Evolutionary conservation across 148 eudicot genomes (phyloP), one percentile per base, ranked within the genome.

Genomic region (Cornus controversa): DNA sequence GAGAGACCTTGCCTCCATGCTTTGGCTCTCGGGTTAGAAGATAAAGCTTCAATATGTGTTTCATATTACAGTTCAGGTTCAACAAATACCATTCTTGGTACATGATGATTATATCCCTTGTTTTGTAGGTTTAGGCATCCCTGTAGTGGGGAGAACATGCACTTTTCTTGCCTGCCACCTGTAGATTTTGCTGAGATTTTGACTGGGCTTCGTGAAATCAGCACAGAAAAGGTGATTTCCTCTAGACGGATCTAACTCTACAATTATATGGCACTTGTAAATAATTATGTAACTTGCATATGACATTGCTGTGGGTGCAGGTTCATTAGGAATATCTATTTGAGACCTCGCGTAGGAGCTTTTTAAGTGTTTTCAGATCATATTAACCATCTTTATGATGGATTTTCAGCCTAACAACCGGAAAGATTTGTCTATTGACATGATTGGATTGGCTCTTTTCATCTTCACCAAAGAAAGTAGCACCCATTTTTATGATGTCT

Each of bases 1-100:
- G 91, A 91, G 78, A 89, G 99, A 75, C 99, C 97, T 80, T 93
- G 94, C 81, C 98, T 96, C 57, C 99, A 96, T 83, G 98, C 99
- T 80, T 83, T 93, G 86, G 90, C 83, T 84, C 94, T 96, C 66
- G 99, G 99, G 99, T 96, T 77, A 79, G 88, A 73, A 77, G 45
- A 57, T 71, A 42, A 9, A 26, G 18, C 28, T 47, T 68, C 11
- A 36, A 54, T 42, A 63, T 36, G 50, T 20, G 28, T 69, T 69
- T 31, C 63, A 60, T 3, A 20, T 67, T 47, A n/a, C 26, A 20
- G 25, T 22, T 66, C 20, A 9, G 26, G 14, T 27, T 15, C 24
- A 45, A 24, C 13, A 1, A 26, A 20, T 20, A 14, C 2, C n/a
- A 25, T 40, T 63, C 26, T 26, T 16, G 16, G 40, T 50, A 57